Base-by-base conservation (phyloP, 352 stramenopile genomes). In the Globisporangium rhizosaccharum region DNA sequence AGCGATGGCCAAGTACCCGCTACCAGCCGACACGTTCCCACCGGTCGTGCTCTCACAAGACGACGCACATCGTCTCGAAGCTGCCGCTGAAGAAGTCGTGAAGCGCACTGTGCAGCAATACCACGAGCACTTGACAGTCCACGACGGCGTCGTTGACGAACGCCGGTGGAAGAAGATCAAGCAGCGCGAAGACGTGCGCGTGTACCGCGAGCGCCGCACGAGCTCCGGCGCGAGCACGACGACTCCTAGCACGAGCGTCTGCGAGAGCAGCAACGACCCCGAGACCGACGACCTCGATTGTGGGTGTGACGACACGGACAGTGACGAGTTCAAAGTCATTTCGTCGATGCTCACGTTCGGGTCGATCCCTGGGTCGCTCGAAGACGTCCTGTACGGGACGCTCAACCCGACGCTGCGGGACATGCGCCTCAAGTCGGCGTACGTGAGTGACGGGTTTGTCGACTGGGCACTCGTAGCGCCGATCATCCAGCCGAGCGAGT, bases 81-180 rank as follows among this genome's bases (percentile, higher is more conserved):
- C 62, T 18, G 51, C 82, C 46, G 73, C 66, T 0, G 51, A 63
- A 25, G 60, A 66, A 7, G 74, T 87, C 39, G 65, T 89, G 23
- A 61, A 69, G 46, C 70, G 83, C 17, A 68, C 75, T 0, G 33
- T 87, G 45, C 48, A 59, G 23, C 64, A 86, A 50, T 87, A 86
- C 62, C 62, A 69, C 10, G 60, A 66, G 28, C 79, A 81, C 25
- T 68, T 79, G 15, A 33, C 66, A 15, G 45, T 56, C 3, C 55
- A 75, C 41, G 45, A 72, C n/a, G 64, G 68, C 30, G 45, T 67
- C 7, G 57, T 89, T n/a, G 73, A 85, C 50, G 52, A 66, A 10
- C 46, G 18, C 23, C 69, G 68, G 18, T 89, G 76, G 76, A 82
- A 86, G 55, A 63, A 75, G 56, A 59, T 86, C 51, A 76, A 72